A percentile compares a stretch with the other conserved stretches of the same genome.
phyloP scores from a whole-genome alignment of 495 filamentous ascomycete species.

The Penicillium desertorum region DNA sequence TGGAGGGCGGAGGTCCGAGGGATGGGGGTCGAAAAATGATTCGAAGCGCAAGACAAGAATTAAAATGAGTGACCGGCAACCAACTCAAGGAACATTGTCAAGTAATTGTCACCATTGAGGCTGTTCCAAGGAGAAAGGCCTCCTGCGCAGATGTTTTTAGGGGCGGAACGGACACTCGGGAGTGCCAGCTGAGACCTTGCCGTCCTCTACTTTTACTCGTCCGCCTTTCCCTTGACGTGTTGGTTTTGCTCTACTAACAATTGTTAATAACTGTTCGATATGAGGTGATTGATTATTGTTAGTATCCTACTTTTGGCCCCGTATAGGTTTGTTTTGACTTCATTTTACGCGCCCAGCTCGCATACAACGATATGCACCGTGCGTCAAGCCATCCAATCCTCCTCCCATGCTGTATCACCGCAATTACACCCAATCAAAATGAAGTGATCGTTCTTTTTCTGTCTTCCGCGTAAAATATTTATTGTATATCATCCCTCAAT shows the following conservation, averaged over 20 bases:
- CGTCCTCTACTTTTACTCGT: not conserved
- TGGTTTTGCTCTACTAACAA: not conserved
- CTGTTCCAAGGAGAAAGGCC: slow-evolving; percentile 3
- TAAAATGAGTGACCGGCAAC: slow-evolving; percentile 5
- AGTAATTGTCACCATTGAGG: slow-evolving; percentile 11
- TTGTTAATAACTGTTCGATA: not conserved
- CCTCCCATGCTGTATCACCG: not conserved
- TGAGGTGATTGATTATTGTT: not conserved
- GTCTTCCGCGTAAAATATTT: not conserved
- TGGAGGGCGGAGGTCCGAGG: slow-evolving; percentile 9
- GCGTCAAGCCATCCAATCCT: not conserved
- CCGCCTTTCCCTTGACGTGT: slow-evolving; percentile 1
- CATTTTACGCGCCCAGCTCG: not conserved
- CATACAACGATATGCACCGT: slow-evolving; percentile 1
- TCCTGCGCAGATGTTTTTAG: slow-evolving; percentile 13
- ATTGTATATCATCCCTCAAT: not conserved
- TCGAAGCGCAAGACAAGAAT: slow-evolving; percentile 1
- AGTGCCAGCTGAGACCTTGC: slow-evolving; percentile 1
- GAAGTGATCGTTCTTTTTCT: not conserved
- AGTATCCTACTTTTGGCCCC: not conserved
- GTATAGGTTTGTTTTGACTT: not conserved
- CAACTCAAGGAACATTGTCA: slow-evolving; percentile 1
- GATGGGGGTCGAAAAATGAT: not conserved
- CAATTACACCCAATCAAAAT: not conserved
- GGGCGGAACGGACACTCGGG: slow-evolving; percentile 10